Evolutionary conservation across 148 eudicot species (phyloP).

Genomic region (Drosera capensis): DNA sequence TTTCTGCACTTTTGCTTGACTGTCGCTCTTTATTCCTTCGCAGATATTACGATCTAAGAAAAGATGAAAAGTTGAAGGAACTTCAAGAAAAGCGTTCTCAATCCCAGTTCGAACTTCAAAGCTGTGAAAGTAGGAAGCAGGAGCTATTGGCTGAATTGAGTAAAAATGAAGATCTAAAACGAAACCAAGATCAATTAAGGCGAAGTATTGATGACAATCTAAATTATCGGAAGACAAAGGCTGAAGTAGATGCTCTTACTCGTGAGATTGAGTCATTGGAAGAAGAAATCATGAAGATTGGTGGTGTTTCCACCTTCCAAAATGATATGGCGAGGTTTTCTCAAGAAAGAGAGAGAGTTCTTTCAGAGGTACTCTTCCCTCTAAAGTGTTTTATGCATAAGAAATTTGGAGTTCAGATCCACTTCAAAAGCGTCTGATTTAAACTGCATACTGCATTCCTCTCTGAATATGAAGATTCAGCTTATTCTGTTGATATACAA

Average conservation of each 20-base stretch:
- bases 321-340: constrained; percentile 43
- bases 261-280: constrained; percentile 63
- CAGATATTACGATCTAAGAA: constrained; percentile 46
- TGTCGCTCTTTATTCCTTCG: constrained; percentile 4
- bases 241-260: constrained; percentile 45
- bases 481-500: no score
- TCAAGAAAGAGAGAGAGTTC: constrained; percentile 75
- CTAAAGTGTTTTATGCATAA: no score
- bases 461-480: no score
- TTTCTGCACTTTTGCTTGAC: constrained; percentile 4
- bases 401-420: no score
- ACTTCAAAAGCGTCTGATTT: no score
- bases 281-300: constrained; percentile 39
- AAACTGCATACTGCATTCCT: no score
- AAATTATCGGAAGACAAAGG: constrained; percentile 44
- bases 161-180: constrained; percentile 18
- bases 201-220: constrained; percentile 68
- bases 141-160: constrained; percentile 39
- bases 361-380: constrained; percentile 55
- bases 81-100: constrained; percentile 30
- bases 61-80: constrained; percentile 45
- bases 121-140: constrained; percentile 30
- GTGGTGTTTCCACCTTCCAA: constrained; percentile 41
- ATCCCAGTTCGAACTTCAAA: constrained; percentile 31
- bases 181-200: constrained; percentile 28